Conservation (phyloP, 1,284 basidiomycete genomes). For the Cutaneotrichosporon mucoides region DNA sequence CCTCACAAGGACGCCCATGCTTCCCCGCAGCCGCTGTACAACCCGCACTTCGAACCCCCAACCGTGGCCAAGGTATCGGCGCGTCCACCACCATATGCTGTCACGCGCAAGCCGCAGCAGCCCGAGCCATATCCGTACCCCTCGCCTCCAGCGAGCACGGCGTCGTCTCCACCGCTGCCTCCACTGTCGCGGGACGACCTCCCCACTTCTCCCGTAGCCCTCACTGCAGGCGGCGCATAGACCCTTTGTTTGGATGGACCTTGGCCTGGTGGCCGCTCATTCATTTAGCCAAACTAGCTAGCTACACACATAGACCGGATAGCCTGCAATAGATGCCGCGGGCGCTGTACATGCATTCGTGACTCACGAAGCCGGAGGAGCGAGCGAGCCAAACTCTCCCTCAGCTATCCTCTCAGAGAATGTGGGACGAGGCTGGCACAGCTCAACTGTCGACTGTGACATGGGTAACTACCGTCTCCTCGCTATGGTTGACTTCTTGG, state of each 20-base stretch:
- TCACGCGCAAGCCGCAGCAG: neutral
- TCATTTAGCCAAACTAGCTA: too few relatives aligned
- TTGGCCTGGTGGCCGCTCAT: neutral
- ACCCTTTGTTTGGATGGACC: neutral
- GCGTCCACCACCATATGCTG: slow-evolving; percentile 7
- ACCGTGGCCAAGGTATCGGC: slow-evolving; percentile 32
- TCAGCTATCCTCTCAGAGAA: too few relatives aligned
- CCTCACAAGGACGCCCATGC: slow-evolving; percentile 21
- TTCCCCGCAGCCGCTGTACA: slow-evolving; percentile 38
- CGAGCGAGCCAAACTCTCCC: too few relatives aligned
- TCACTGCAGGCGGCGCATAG: neutral
- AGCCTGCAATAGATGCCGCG: neutral
- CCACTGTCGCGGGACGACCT: neutral
- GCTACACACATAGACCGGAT: neutral
- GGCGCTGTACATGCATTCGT: slow-evolving; percentile 2
- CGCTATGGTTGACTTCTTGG: too few relatives aligned
- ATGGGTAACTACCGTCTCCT: too few relatives aligned
- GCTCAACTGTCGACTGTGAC: too few relatives aligned
- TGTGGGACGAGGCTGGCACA: too few relatives aligned
- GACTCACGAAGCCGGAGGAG: neutral
- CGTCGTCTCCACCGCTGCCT: slow-evolving; percentile 31
- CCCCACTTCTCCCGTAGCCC: neutral
- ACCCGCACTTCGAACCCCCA: slow-evolving; percentile 14
- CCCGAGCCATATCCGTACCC: slow-evolving; percentile 35
- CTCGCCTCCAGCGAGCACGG: slow-evolving; percentile 39